phyloP scores from a whole-genome alignment of 441 rosid genomes.

The Gossypium lobatum region DNA sequence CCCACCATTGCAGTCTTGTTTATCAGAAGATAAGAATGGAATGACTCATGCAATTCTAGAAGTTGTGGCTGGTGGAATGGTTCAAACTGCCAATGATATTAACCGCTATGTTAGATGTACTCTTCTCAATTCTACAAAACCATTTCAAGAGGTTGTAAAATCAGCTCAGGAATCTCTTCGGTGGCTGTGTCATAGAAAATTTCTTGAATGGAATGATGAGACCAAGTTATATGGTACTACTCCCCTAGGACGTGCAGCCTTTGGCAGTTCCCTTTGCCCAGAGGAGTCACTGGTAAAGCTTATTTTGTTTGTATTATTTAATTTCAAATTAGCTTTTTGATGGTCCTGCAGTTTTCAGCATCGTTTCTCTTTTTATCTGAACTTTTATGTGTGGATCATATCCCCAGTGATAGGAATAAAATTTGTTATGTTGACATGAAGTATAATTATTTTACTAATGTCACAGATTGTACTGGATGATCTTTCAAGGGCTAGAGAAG shows the following conservation, averaged over 20 bases:
- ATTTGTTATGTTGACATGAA: not conserved
- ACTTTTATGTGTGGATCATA: not conserved
- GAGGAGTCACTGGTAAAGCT: slow-evolving; percentile 91
- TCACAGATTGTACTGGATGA: slow-evolving; percentile 90
- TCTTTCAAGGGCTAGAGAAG: slow-evolving; percentile 95
- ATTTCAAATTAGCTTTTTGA: not conserved
- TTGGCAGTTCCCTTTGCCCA: slow-evolving; percentile 98
- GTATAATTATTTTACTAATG: slow-evolving; percentile 19
- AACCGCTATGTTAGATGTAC: slow-evolving; percentile 96
- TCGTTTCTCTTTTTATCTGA: slow-evolving; percentile 12
- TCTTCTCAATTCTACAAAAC: slow-evolving; percentile 92
- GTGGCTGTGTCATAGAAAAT: slow-evolving; percentile 88
- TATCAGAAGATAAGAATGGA: slow-evolving; percentile 97
- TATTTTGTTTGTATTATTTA: not conserved
- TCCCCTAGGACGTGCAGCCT: slow-evolving; percentile 98
- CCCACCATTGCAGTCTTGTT: slow-evolving; percentile 89
- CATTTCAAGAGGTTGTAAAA: slow-evolving; percentile 89
- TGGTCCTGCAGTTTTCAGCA: slow-evolving; percentile 2
- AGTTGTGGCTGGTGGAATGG: slow-evolving; percentile 99
- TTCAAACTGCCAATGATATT: slow-evolving; percentile 89
- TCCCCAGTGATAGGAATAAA: slow-evolving; percentile 16
- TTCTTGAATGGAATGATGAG: slow-evolving; percentile 95
- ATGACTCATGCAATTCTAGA: slow-evolving; percentile 99
- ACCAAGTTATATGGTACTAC: slow-evolving; percentile 79
- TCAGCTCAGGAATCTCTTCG: slow-evolving; percentile 99